These are phyloP conservation scores for Pestalotiopsis sp. DNA, from an alignment of 2,329 filamentous ascomycete genomes.

Conservation along the genomic window DNA sequence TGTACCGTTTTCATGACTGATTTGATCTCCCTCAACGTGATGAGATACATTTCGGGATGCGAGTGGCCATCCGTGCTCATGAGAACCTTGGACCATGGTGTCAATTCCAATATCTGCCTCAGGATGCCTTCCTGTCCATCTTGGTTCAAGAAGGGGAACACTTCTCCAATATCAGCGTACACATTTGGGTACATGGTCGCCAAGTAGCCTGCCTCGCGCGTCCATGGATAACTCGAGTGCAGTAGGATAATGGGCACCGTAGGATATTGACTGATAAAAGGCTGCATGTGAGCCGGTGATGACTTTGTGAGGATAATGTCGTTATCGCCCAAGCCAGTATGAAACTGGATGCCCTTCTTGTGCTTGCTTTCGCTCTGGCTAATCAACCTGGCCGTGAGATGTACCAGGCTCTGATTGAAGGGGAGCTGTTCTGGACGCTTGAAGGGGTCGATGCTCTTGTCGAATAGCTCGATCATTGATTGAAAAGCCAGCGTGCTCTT, in stretches of 20 bases:
- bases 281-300: conserved; percentile 76
- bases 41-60: conserved; percentile 76
- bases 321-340: conserved; percentile 81
- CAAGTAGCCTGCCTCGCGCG: conserved; percentile 76
- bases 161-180: conserved; percentile 81
- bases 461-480: conserved; percentile 35
- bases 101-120: conserved; percentile 74
- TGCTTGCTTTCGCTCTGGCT: conserved; percentile 41
- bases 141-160: conserved; percentile 78
- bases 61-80: conserved; percentile 83
- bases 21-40: conserved; percentile 73
- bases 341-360: conserved; percentile 80
- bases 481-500: conserved; percentile 42
- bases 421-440: conserved; percentile 63
- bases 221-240: conserved; percentile 82
- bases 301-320: conserved; percentile 72
- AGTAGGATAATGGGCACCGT: conserved; percentile 75
- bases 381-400: conserved; percentile 64
- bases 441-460: conserved; percentile 33
- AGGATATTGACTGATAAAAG: conserved; percentile 70
- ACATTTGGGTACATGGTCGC: conserved; percentile 78
- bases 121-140: conserved; percentile 75
- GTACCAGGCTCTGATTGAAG: conserved; percentile 72
- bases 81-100: conserved; percentile 73
- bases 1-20: conserved; percentile 69